Conservation (phyloP, 345 rosid species). For the Eucalyptus decipiens region DNA sequence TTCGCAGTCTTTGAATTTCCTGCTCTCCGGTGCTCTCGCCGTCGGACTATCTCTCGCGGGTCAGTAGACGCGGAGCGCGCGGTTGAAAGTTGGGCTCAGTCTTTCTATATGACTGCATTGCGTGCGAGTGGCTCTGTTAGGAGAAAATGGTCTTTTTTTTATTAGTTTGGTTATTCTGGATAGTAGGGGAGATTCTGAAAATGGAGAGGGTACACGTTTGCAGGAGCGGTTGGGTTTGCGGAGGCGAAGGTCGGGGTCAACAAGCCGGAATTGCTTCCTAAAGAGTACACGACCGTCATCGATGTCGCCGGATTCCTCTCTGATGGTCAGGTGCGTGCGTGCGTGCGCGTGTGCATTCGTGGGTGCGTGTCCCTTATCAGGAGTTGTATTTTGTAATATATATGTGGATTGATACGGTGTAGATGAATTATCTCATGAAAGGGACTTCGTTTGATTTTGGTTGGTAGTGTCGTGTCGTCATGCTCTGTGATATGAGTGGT, state of each 20-base stretch:
- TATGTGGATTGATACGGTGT: not conserved
- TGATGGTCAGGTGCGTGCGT: conserved; percentile 58
- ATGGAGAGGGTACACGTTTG: not conserved
- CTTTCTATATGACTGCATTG: not conserved
- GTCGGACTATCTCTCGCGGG: conserved; percentile 51
- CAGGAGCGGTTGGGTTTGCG: conserved; percentile 28
- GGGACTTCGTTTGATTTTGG: not conserved
- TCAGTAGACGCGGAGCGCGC: not conserved
- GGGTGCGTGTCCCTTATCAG: not conserved
- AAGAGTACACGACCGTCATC: conserved; percentile 68
- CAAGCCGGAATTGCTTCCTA: conserved; percentile 89
- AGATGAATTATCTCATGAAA: not conserved
- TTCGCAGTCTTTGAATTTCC: conserved; percentile 41
- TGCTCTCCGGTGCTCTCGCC: conserved; percentile 61
- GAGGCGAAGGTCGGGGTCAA: conserved; percentile 83
- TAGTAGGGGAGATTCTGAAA: not conserved
- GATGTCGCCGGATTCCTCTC: conserved; percentile 93
- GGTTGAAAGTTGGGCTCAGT: not conserved
- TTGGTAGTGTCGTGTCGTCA: not conserved
- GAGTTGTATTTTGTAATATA: not conserved
- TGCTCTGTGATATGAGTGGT: not conserved
- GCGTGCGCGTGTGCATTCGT: not conserved
- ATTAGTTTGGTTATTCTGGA: not conserved
- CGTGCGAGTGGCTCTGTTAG: not conserved
- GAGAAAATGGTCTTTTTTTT: not conserved